Evolutionary conservation across 192 early-diverging fungal genomes (phyloP).

Genomic region (Linnemannia schmuckeri): DNA sequence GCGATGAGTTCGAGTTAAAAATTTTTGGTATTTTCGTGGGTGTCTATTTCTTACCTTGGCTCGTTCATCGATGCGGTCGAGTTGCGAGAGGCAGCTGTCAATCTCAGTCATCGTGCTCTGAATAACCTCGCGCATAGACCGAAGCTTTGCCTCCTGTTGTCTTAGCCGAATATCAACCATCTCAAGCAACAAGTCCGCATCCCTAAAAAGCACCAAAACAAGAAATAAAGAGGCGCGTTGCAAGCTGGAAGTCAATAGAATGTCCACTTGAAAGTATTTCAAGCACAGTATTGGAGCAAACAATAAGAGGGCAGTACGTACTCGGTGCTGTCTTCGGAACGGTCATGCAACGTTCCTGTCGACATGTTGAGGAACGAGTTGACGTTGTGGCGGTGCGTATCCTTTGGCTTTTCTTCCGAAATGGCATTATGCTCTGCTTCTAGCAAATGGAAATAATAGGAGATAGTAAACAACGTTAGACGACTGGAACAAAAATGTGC

Average conservation of each 20-base stretch:
- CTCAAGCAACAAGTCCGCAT: conserved; percentile 30
- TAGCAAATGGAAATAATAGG: not conserved
- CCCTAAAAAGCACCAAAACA: not conserved
- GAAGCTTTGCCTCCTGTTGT: conserved; percentile 26
- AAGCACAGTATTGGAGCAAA: not conserved
- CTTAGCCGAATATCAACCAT: conserved; percentile 22
- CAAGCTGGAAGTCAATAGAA: not conserved
- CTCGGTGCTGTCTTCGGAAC: conserved; percentile 5
- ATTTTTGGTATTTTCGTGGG: not conserved
- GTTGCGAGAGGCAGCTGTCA: conserved; percentile 15
- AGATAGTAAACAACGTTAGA: not conserved
- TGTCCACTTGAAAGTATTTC: not conserved
- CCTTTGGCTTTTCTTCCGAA: not conserved
- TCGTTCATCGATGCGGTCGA: conserved; percentile 31
- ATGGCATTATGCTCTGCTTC: not conserved
- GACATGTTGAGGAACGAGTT: not conserved
- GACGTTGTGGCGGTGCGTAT: not conserved
- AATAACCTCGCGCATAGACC: conserved; percentile 2
- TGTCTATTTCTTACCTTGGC: conserved; percentile 37
- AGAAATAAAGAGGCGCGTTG: not conserved
- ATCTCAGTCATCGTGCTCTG: conserved; percentile 15
- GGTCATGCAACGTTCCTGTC: not conserved
- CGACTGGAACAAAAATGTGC: not conserved
- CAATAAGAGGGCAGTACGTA: not conserved
- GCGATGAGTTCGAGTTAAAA: not conserved